Base-by-base conservation (phyloP, 306 rosid genomes). In the Medicago lupulina region DNA sequence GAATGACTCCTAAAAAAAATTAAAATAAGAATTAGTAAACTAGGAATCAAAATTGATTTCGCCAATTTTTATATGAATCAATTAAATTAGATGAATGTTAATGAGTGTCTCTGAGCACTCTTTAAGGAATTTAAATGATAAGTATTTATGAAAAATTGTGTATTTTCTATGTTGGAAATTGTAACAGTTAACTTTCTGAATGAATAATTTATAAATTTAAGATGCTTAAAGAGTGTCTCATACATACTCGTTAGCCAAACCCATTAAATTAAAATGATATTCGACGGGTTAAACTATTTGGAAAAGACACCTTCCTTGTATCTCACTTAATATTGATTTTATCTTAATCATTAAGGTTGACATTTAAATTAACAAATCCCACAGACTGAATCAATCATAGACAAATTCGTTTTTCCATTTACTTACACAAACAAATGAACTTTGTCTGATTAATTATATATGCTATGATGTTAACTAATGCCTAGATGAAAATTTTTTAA, bases 361-460 rank as follows among this genome's bases (percentile, higher is more conserved):
- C 60, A 23, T 17, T 11, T 1, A 8, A 4, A 38, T 28, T 18
- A 66, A 34, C 62, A 31, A 46, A 18, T 39, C 44, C 8, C 4
- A 15, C 15, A 25, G 87, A 79, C 84, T 31, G 10, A 65, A 77
- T 81, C 80, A 73, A 77, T 28, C 6, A 34, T 6, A 59, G 66
- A 70, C 75, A 28, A 23, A 73, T 73, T 73, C 73, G 1, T 59
- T 58, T 55, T 12, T 16, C 40, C 31, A 1, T 36, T 70, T 55
- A 19, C 67, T 75, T 75, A 44, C 57, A 8, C 55, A 55, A 23
- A 8, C 55, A 55, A 23, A 3, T 7, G 15, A 43, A 43, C 57
- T 19, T 41, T 4, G 5, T 51, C 74, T 59, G 69, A 23, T 66
- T 25, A 31, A 59, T 12, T 55, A 58, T 5, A 7, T 62, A 14